phyloP scores from a whole-genome alignment of 2,329 filamentous ascomycete species.

The Neodidymelliopsis sp. region DNA sequence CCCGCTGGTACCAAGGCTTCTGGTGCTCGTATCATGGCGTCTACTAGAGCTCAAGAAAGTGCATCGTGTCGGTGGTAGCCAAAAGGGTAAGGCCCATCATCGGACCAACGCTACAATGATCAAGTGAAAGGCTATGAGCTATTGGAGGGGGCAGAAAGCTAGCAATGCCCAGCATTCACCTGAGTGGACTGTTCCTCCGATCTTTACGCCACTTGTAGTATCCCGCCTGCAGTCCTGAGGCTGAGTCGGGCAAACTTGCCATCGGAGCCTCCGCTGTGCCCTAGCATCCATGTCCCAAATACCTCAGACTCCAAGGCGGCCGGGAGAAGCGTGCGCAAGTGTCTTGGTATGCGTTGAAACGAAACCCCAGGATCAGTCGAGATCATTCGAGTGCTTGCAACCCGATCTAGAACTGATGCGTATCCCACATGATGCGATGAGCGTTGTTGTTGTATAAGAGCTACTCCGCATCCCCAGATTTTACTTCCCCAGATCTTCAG shows the following conservation, averaged over 20 bases:
- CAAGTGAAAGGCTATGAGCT: slow-evolving; percentile 2
- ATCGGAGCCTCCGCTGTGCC: slow-evolving; percentile 20
- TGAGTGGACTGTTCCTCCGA: slow-evolving; percentile 17
- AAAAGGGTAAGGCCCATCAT: slow-evolving; percentile 11
- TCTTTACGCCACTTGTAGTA: slow-evolving; percentile 20
- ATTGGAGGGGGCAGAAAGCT: slow-evolving; percentile 11
- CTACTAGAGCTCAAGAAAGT: slow-evolving; percentile 6
- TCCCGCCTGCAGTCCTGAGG: slow-evolving; percentile 12
- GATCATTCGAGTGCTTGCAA: slow-evolving; percentile 23
- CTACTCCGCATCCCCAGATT: slow-evolving; percentile 27
- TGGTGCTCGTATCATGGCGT: slow-evolving; percentile 1
- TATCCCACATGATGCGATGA: slow-evolving; percentile 4
- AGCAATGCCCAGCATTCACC: slow-evolving; percentile 24
- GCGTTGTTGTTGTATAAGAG: slow-evolving; percentile 26
- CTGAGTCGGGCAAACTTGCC: slow-evolving; percentile 19
- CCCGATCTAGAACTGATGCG: slow-evolving; percentile 8
- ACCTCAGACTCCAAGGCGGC: slow-evolving; percentile 31
- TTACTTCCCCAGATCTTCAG: slow-evolving; percentile 36
- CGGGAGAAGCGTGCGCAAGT: slow-evolving; percentile 29
- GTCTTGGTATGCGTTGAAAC: slow-evolving; percentile 32
- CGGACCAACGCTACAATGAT: slow-evolving; percentile 9
- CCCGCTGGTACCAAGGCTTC: slow-evolving; percentile 3
- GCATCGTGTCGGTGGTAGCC: slow-evolving; percentile 8
- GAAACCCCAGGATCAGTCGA: slow-evolving; percentile 18
- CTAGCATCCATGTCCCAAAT: slow-evolving; percentile 15